phyloP scores from a whole-genome alignment of 2,329 filamentous ascomycete genomes.

The Alternaria panax region DNA sequence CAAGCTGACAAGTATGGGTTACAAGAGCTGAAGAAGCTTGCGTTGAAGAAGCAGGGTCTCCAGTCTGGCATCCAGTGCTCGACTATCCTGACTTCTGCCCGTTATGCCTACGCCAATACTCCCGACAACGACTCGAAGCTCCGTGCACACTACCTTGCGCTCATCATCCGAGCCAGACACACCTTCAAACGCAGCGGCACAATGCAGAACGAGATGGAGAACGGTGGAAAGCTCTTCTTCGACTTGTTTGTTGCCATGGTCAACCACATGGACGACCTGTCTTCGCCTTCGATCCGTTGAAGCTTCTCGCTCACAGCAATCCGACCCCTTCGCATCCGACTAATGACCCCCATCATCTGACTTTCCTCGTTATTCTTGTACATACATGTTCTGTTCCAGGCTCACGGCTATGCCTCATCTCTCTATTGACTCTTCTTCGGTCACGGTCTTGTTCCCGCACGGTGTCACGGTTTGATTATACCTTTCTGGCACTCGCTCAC shows the following conservation, averaged over 20 bases:
- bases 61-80: constrained; percentile 83
- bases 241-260: constrained; percentile 92
- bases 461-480: not conserved
- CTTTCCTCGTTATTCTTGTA: constrained; percentile 1
- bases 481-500: constrained; percentile 1
- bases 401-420: constrained; percentile 5
- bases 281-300: constrained; percentile 7
- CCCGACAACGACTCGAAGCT: constrained; percentile 91
- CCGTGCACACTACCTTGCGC: constrained; percentile 86
- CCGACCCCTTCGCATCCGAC: constrained; percentile 24
- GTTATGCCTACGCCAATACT: constrained; percentile 88
- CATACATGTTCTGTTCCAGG: constrained; percentile 5
- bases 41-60: constrained; percentile 87
- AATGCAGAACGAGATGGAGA: constrained; percentile 94
- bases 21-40: constrained; percentile 82
- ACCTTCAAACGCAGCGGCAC: constrained; percentile 94
- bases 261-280: constrained; percentile 72
- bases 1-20: constrained; percentile 84
- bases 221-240: constrained; percentile 87
- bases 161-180: constrained; percentile 85
- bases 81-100: constrained; percentile 85
- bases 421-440: not conserved
- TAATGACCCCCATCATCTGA: not conserved
- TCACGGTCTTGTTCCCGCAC: not conserved
- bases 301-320: constrained; percentile 10